Conservation (phyloP, 257 asterid genomes). For the Agastache rugosa region DNA sequence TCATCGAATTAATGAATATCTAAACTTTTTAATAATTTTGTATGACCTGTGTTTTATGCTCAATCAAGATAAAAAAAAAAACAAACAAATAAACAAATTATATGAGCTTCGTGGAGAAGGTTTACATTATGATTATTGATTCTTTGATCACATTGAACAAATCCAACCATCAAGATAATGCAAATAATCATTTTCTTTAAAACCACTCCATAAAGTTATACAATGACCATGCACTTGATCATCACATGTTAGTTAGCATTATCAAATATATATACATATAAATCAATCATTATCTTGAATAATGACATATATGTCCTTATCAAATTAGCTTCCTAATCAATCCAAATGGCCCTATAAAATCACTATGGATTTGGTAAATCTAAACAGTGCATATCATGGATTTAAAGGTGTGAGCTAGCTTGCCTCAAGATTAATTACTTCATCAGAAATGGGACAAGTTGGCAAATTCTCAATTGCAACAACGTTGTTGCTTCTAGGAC, state of each 20-base stretch:
- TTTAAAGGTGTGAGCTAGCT: background rate
- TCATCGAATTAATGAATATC: no score
- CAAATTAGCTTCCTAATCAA: constrained; percentile 5
- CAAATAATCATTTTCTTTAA: constrained; percentile 12
- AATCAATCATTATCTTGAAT: background rate
- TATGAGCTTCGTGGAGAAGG: constrained; percentile 15
- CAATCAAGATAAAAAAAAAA: no score
- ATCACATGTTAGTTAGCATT: constrained; percentile 34
- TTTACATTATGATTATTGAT: background rate
- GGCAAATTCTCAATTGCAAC: constrained; percentile 19
- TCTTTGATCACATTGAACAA: constrained; percentile 6
- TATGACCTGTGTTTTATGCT: no score
- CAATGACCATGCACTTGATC: background rate
- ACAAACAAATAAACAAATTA: no score
- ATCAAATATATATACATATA: background rate
- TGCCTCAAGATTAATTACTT: background rate
- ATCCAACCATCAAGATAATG: background rate
- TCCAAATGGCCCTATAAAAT: constrained; percentile 35
- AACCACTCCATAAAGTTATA: constrained; percentile 32
- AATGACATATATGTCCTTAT: background rate
- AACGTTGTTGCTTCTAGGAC: constrained; percentile 30
- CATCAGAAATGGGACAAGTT: constrained; percentile 37
- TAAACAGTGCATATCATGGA: constrained; percentile 4
- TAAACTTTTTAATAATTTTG: no score
- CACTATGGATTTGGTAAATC: background rate